A percentile compares a stretch with the other conserved stretches of the same genome.
Evolutionary conservation across 2,329 filamentous ascomycete genomes (phyloP).

Genomic region (Madurella fahalii): DNA sequence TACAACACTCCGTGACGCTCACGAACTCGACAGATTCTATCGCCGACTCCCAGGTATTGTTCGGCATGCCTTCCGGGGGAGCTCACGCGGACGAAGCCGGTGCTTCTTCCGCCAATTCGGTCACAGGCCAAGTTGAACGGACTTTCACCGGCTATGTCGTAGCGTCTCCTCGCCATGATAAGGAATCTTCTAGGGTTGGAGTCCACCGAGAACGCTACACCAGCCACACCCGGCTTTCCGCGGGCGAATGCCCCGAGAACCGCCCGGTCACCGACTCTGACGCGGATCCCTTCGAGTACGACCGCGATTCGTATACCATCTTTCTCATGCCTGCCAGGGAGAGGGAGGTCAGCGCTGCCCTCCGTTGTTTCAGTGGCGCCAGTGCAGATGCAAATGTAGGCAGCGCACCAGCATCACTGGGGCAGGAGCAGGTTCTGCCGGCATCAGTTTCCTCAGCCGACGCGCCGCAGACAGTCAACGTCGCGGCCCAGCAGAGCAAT

Average conservation of each 20-base stretch:
- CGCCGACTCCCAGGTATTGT: too few relatives aligned
- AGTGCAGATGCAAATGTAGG: slow-evolving; percentile 21
- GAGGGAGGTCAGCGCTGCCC: slow-evolving; percentile 40
- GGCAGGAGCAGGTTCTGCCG: slow-evolving; percentile 11
- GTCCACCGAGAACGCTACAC: slow-evolving; percentile 8
- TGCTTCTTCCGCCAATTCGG: too few relatives aligned
- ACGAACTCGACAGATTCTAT: too few relatives aligned
- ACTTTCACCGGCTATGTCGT: neutral
- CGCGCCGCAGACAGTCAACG: neutral
- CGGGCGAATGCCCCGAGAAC: slow-evolving; percentile 19
- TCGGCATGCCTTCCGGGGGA: too few relatives aligned
- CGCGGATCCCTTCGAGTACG: slow-evolving; percentile 45
- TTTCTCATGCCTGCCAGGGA: slow-evolving; percentile 39
- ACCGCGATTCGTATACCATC: slow-evolving; percentile 36
- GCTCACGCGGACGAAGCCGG: too few relatives aligned
- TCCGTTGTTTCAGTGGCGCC: slow-evolving; percentile 31
- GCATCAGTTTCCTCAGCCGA: slow-evolving; percentile 12
- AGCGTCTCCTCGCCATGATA: neutral
- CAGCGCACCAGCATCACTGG: neutral
- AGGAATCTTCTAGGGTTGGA: neutral
- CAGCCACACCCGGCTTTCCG: slow-evolving; percentile 28
- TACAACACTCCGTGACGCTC: neutral
- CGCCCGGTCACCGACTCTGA: slow-evolving; percentile 30
- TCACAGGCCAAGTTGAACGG: too few relatives aligned
- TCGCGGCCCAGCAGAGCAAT: slow-evolving; percentile 10